These are phyloP conservation scores for Uronychia setigera DNA, from an alignment of 73 alveolate species.

Conservation along the genomic window DNA sequence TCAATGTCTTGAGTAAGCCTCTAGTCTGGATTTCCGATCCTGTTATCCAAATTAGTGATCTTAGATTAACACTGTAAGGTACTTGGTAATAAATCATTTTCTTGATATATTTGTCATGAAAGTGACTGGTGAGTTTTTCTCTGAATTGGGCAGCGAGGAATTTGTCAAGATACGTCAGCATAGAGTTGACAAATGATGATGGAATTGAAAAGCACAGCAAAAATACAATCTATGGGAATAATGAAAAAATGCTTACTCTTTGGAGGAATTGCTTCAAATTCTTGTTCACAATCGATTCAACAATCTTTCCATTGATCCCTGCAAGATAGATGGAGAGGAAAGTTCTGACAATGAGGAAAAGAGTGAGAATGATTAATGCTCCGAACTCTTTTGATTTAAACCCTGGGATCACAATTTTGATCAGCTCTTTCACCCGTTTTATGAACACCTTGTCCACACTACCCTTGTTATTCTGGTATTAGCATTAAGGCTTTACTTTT, in stretches of 20 bases:
- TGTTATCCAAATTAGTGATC: constrained; percentile 77
- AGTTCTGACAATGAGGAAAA: constrained; percentile 81
- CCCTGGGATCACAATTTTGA: constrained; percentile 81
- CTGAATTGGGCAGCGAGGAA: constrained; percentile 84
- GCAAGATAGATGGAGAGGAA: constrained; percentile 87
- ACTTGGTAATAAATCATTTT: constrained; percentile 87
- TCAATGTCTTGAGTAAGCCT: constrained; percentile 89
- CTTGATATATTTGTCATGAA: constrained; percentile 75
- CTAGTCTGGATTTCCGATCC: constrained; percentile 90
- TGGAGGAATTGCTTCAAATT: constrained; percentile 51
- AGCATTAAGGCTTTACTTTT: not conserved
- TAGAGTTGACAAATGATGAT: constrained; percentile 87
- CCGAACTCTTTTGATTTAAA: constrained; percentile 59
- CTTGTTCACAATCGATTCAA: constrained; percentile 77
- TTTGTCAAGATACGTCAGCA: constrained; percentile 75
- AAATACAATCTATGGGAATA: constrained; percentile 62
- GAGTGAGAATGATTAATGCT: constrained; percentile 67
- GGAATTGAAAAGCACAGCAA: constrained; percentile 87
- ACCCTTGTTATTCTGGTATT: constrained; percentile 53
- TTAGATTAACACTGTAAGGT: not conserved
- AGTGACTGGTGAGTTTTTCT: constrained; percentile 74
- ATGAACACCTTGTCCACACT: constrained; percentile 81
- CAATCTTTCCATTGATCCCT: constrained; percentile 85
- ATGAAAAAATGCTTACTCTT: constrained; percentile 35
- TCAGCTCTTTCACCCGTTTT: constrained; percentile 56